Percentiles rank a stretch among this genome's conserved stretches.
Evolutionary conservation across 2,329 filamentous ascomycete genomes (phyloP).

Genomic region (Talaromyces verruculosus): DNA sequence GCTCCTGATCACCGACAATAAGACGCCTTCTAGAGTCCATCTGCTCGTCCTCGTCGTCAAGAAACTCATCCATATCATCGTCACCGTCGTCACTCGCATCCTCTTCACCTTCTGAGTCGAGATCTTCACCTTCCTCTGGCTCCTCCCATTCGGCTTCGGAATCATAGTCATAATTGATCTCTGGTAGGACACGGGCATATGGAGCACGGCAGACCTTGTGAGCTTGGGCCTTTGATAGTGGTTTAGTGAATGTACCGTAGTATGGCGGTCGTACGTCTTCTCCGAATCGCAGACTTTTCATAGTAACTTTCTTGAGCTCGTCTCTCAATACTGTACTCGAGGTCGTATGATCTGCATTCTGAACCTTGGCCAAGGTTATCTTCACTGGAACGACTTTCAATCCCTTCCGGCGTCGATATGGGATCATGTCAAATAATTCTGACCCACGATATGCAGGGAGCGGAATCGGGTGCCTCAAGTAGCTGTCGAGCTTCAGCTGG

Average conservation of each 20-base stretch:
- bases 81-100: conserved; percentile 64
- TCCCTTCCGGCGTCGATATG: conserved; percentile 36
- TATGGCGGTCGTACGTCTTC: conserved; percentile 65
- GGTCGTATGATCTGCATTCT: conserved; percentile 43
- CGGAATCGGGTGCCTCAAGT: conserved; percentile 25
- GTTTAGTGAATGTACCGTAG: conserved; percentile 60
- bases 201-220: conserved; percentile 56
- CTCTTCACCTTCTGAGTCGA: conserved; percentile 65
- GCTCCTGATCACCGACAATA: conserved; percentile 68
- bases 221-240: conserved; percentile 41
- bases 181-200: conserved; percentile 51
- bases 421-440: conserved; percentile 41
- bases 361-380: conserved; percentile 60
- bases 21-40: conserved; percentile 57
- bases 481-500: conserved; percentile 51
- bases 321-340: conserved; percentile 35
- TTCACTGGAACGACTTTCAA: conserved; percentile 50
- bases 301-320: conserved; percentile 50
- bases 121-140: conserved; percentile 69
- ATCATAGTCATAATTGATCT: conserved; percentile 65
- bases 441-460: conserved; percentile 33
- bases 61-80: conserved; percentile 83
- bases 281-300: conserved; percentile 61
- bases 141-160: conserved; percentile 67
- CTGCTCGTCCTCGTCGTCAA: conserved; percentile 76